Conservation (phyloP, 2,329 filamentous ascomycete genomes). For the Pseudogymnoascus sp. region DNA sequence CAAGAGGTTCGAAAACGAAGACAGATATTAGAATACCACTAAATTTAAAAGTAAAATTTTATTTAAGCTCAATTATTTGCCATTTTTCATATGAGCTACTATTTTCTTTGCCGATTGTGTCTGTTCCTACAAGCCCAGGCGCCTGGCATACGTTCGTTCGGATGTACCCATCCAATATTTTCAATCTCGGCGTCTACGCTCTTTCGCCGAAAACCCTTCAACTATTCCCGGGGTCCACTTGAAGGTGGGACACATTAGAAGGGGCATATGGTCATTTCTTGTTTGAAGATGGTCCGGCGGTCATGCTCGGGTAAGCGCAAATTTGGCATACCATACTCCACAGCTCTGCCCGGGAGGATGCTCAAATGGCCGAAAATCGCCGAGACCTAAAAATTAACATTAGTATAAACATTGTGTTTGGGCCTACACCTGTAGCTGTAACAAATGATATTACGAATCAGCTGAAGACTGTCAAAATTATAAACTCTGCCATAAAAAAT, state of each 20-base stretch:
- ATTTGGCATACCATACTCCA: neutral
- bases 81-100: neutral
- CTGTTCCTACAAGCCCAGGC: neutral
- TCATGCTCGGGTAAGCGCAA: neutral
- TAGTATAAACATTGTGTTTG: neutral
- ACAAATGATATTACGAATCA: neutral
- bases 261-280: neutral
- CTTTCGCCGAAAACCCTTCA: neutral
- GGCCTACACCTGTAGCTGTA: neutral
- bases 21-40: neutral
- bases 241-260: neutral
- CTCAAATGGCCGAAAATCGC: neutral
- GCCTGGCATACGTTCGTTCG: neutral
- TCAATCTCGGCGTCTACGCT: neutral
- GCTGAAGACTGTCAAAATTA: neutral
- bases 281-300: neutral
- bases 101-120: neutral
- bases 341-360: neutral
- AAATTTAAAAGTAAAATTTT: neutral
- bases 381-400: neutral
- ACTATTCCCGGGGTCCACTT: neutral
- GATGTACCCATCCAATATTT: neutral
- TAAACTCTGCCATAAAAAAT: neutral
- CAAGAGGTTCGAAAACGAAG: neutral
- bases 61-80: neutral